phyloP scores from a whole-genome alignment of 2,329 filamentous ascomycete genomes.

The Fusarium piperis region DNA sequence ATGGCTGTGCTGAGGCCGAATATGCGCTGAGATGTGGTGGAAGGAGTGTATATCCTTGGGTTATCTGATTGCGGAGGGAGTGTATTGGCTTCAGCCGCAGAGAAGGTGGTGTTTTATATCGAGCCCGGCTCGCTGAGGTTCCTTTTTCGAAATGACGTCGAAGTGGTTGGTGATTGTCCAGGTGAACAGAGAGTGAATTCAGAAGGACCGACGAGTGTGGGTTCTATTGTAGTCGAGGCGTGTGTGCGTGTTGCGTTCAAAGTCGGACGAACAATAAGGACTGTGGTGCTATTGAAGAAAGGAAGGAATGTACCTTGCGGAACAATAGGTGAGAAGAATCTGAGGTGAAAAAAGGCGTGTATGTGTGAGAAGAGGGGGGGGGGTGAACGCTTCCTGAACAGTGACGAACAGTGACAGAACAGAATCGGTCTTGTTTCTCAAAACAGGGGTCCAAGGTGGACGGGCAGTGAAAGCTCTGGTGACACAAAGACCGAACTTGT shows the following conservation, averaged over 20 bases:
- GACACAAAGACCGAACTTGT: conserved; percentile 22
- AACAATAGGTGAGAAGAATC: conserved; percentile 23
- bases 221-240: conserved; percentile 25
- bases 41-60: conserved; percentile 14
- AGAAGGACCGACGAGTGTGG: conserved; percentile 7
- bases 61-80: conserved; percentile 8
- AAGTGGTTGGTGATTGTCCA: conserved; percentile 20
- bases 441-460: conserved; percentile 24
- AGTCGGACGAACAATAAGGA: conserved; percentile 23
- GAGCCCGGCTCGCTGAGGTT: conserved; percentile 11
- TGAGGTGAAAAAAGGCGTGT: conserved; percentile 3
- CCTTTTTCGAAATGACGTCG: conserved; percentile 5
- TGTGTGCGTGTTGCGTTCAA: not conserved
- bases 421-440: conserved; percentile 34
- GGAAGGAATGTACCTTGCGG: conserved; percentile 23
- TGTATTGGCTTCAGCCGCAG: conserved; percentile 13
- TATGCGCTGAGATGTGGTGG: conserved; percentile 13
- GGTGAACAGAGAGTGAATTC: conserved; percentile 32
- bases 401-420: conserved; percentile 27
- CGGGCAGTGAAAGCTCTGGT: conserved; percentile 24
- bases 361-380: not conserved
- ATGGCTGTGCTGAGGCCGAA: conserved; percentile 4
- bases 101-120: conserved; percentile 22
- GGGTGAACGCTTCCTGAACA: conserved; percentile 5
- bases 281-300: conserved; percentile 29